Conservation (phyloP, 495 filamentous ascomycete species). For the Daldinia concentrica region DNA sequence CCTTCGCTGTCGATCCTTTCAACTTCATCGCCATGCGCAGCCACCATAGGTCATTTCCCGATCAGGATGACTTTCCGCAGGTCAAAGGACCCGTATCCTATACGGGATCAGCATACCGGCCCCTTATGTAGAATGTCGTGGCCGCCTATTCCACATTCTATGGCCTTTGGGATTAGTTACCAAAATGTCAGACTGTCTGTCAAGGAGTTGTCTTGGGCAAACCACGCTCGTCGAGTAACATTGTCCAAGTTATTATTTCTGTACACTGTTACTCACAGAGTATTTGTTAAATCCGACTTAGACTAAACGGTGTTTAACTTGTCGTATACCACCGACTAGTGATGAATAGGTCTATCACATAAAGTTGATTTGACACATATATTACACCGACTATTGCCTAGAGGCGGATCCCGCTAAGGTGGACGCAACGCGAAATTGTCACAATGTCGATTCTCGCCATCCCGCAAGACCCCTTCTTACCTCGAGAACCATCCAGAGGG, state of each 20-base stretch:
- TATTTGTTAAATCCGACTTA: background rate
- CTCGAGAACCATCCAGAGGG: conserved; percentile 35
- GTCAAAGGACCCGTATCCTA: conserved; percentile 15
- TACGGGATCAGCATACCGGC: conserved; percentile 1
- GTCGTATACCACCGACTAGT: background rate
- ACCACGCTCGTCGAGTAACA: background rate
- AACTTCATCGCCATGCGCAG: conserved; percentile 35
- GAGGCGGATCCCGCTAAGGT: conserved; percentile 1
- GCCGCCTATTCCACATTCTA: background rate
- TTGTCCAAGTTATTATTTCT: background rate
- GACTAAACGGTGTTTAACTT: background rate
- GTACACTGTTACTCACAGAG: background rate
- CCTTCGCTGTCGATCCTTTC: conserved; percentile 25
- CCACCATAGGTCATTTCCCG: conserved; percentile 34
- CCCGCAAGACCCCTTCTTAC: conserved; percentile 49
- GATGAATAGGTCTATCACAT: background rate
- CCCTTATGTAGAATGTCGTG: conserved; percentile 30
- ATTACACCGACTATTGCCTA: background rate
- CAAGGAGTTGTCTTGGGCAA: conserved; percentile 7
- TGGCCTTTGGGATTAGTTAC: conserved; percentile 4
- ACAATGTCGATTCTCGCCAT: conserved; percentile 13
- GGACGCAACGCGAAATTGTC: background rate
- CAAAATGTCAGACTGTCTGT: background rate
- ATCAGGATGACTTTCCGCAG: conserved; percentile 4
- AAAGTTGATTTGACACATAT: background rate